Evolutionary conservation across 2,329 filamentous ascomycete genomes (phyloP).

Genomic region (Macrophomina tecta): DNA sequence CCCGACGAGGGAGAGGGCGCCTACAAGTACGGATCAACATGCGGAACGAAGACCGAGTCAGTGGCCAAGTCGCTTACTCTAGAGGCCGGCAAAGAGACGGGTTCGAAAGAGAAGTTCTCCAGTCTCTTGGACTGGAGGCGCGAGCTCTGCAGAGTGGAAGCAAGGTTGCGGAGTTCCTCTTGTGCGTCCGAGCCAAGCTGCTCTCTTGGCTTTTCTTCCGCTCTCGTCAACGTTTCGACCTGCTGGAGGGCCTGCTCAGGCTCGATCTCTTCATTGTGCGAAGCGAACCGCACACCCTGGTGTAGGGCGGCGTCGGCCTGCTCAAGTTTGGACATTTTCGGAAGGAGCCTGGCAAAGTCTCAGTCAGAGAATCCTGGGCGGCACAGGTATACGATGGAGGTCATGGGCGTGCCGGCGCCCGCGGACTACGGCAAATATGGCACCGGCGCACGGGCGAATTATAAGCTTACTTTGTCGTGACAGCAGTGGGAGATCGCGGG

Average conservation of each 20-base stretch:
- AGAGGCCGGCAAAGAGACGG: constrained; percentile 84
- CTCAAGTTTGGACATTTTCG: constrained; percentile 25
- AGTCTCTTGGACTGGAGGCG: constrained; percentile 82
- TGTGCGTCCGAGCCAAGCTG: constrained; percentile 51
- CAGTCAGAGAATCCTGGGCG: constrained; percentile 22
- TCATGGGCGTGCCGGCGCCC: background rate
- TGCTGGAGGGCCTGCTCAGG: constrained; percentile 42
- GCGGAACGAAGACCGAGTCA: constrained; percentile 24
- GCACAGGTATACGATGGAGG: background rate
- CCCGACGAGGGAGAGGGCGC: constrained; percentile 55
- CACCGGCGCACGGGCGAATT: constrained; percentile 16
- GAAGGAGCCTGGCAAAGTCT: constrained; percentile 20
- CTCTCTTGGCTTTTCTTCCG: constrained; percentile 35
- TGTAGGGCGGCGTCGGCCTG: constrained; percentile 31
- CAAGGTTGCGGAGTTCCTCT: constrained; percentile 74
- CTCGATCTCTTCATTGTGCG: constrained; percentile 47
- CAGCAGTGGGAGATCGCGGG: background rate
- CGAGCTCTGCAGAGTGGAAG: constrained; percentile 73
- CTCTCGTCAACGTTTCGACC: constrained; percentile 39
- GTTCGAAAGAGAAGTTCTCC: constrained; percentile 87
- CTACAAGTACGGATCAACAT: constrained; percentile 42
- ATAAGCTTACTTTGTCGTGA: constrained; percentile 22
- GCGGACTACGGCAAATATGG: constrained; percentile 2
- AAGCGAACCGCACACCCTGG: constrained; percentile 49
- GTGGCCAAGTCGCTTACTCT: constrained; percentile 65